Conservation (phyloP, 768 basidiomycete genomes). For the Tylopilus subfusipes region DNA sequence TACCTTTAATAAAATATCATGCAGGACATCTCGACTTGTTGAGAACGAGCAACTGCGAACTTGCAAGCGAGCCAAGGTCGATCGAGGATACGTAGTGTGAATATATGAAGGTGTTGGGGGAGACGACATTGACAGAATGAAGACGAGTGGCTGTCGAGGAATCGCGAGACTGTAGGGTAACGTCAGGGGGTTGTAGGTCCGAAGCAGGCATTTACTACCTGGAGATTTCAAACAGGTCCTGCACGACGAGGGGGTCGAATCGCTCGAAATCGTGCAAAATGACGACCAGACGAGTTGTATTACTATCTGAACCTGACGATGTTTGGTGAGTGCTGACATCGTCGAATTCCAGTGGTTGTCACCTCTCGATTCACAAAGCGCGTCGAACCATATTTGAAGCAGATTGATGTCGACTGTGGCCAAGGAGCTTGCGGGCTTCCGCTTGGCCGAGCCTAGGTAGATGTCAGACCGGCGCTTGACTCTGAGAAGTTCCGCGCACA, state of each 20-base stretch:
- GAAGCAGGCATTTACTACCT: constrained; percentile 41
- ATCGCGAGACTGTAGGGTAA: constrained; percentile 44
- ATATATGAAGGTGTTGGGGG: constrained; percentile 55
- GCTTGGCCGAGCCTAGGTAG: constrained; percentile 37
- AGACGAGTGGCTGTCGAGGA: constrained; percentile 56
- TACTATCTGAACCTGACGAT: constrained; percentile 13
- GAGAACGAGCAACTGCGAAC: constrained; percentile 51
- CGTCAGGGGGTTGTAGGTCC: background rate
- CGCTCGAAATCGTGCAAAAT: constrained; percentile 75
- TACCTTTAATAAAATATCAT: constrained; percentile 56
- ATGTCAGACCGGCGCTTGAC: background rate
- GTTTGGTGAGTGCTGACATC: background rate
- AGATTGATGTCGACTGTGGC: constrained; percentile 60
- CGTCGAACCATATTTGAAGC: constrained; percentile 58
- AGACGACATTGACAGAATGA: constrained; percentile 59
- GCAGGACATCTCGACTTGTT: constrained; percentile 44
- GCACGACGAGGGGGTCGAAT: constrained; percentile 57
- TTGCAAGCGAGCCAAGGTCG: constrained; percentile 56
- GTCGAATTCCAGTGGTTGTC: constrained; percentile 12
- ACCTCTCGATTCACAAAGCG: constrained; percentile 39
- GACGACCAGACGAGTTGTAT: constrained; percentile 45
- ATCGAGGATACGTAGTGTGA: constrained; percentile 55
- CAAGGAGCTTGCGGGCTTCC: constrained; percentile 47
- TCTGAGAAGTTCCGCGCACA: constrained; percentile 16
- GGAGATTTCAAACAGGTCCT: constrained; percentile 70